Conservation (phyloP, 2,329 filamentous ascomycete genomes). For the Aspergillus quadricinctus region DNA sequence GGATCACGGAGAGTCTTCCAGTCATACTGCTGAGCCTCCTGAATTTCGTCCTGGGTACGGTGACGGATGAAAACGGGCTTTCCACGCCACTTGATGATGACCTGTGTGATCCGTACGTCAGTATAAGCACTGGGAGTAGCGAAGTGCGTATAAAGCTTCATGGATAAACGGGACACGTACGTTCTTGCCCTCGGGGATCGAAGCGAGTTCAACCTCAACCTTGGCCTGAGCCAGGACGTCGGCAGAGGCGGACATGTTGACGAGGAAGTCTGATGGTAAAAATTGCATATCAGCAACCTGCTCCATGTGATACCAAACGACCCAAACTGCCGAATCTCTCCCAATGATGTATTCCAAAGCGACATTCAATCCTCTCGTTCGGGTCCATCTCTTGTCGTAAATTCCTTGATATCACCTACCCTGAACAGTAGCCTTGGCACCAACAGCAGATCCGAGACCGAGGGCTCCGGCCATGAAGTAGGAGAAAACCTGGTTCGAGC, state of each 20-base stretch:
- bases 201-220: slow-evolving; percentile 89
- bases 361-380: slow-evolving; percentile 1
- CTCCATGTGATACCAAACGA: slow-evolving; percentile 2
- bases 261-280: slow-evolving; percentile 76
- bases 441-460: slow-evolving; percentile 85
- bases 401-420: slow-evolving; percentile 58
- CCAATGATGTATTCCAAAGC: background rate
- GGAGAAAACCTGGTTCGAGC: slow-evolving; percentile 78
- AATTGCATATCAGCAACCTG: slow-evolving; percentile 23
- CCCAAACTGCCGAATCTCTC: background rate
- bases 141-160: background rate
- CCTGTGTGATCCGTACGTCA: slow-evolving; percentile 46
- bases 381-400: background rate
- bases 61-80: slow-evolving; percentile 99
- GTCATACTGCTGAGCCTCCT: slow-evolving; percentile 86
- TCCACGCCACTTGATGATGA: slow-evolving; percentile 99
- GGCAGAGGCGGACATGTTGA: slow-evolving; percentile 99
- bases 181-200: slow-evolving; percentile 99
- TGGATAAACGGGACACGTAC: slow-evolving; percentile 51
- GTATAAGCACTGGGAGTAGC: slow-evolving; percentile 2
- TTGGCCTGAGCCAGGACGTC: slow-evolving; percentile 99
- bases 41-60: slow-evolving; percentile 88
- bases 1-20: slow-evolving; percentile 83
- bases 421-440: slow-evolving; percentile 96
- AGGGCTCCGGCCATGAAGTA: slow-evolving; percentile 99